Evolutionary conservation across 2,329 filamentous ascomycete species (phyloP), one percentile per base, ranked within the genome.

Genomic region (Colletotrichum graminicola): DNA sequence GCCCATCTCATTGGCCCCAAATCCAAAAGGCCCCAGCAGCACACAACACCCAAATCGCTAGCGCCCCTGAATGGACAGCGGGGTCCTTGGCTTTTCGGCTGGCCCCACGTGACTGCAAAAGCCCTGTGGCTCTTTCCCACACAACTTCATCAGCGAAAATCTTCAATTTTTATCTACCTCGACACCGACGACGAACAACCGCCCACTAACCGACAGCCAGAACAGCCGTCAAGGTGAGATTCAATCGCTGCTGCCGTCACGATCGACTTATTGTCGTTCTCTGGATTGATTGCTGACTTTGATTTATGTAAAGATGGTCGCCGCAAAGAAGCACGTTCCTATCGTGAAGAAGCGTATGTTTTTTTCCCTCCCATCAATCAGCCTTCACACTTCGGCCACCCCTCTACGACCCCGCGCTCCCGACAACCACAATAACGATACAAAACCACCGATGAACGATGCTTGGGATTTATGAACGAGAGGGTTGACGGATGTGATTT

Each of bases 291-390:
- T 74, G 74, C 80, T 82, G 76, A 82, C 77, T 74, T 77, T 75
- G 75, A 74, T 82, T 73, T 70, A 71, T 60, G 56, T 77, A 67
- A 78, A 95, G 95, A 98, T 98, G 96, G 94, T 95, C 90, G 91
- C 95, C 92, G 93, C 95, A 87, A 97, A 97, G 93, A 97, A 97
- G 91, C 96, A 98, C 88, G 91, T 98, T 84, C 92, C 95, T 83
- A 99, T 99, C 91, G 94, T 99, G 84, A 99, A 99, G 94, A 99
- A 99, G 94, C 94, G 94, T 97, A 95, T 84, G 94, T 94, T 82
- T 78, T 82, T 76, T 72, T 73, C 62, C 74, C 67, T 73, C 56
- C 41, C 41, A 41, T 32, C 18, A 55, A 41, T 32, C 18, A 55
- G 73, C 54, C n/a, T 52, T n/a, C 23, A 39, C 34, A 61, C 26